These are phyloP conservation scores for Picea sitchensis DNA, from an alignment of 75 land plant genomes.

Conservation along the genomic window DNA sequence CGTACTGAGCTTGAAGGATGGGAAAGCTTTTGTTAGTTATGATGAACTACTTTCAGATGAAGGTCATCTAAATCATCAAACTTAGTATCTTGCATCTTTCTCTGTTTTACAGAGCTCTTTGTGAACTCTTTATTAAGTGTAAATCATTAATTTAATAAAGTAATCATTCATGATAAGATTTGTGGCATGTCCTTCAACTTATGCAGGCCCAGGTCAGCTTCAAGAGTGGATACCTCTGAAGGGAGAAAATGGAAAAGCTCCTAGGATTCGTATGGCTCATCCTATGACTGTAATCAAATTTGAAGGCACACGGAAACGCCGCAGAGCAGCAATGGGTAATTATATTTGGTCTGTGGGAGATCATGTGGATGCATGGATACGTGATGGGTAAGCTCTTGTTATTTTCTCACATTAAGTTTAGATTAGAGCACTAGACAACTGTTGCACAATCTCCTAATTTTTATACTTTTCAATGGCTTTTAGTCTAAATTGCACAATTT, in stretches of 20 bases:
- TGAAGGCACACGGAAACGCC: slow-evolving; percentile 83
- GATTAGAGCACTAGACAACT: neutral
- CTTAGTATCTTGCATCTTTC: neutral
- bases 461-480: neutral
- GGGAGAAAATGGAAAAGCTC: slow-evolving; percentile 33
- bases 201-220: slow-evolving; percentile 51
- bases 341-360: slow-evolving; percentile 83
- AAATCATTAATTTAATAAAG: neutral
- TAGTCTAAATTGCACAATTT: neutral
- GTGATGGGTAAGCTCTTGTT: slow-evolving; percentile 53
- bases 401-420: neutral
- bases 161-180: neutral
- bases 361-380: slow-evolving; percentile 84
- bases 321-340: slow-evolving; percentile 57
- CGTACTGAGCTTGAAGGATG: slow-evolving; percentile 58
- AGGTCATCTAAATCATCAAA: slow-evolving; percentile 37
- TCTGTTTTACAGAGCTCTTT: neutral
- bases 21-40: slow-evolving; percentile 62
- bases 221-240: slow-evolving; percentile 78
- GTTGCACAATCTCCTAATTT: neutral
- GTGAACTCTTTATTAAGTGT: neutral
- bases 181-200: neutral
- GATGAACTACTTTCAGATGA: slow-evolving; percentile 55
- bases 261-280: slow-evolving; percentile 65
- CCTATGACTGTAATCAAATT: slow-evolving; percentile 37